Evolutionary conservation across 208 protist species (phyloP), one percentile per base, ranked within the genome.

Genomic region (Angomonas desouzai): DNA sequence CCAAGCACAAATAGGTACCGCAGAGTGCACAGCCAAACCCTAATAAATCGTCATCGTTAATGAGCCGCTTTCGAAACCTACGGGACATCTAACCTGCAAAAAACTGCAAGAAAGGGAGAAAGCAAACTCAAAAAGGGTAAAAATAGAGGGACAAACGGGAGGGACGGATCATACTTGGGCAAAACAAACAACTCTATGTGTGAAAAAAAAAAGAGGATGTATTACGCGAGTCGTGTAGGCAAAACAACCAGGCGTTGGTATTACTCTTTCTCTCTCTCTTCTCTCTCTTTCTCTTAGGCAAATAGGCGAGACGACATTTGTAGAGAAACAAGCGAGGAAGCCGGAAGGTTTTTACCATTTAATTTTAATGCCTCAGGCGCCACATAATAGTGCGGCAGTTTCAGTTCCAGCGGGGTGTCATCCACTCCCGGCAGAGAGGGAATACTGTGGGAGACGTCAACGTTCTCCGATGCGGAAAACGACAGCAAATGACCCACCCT

Each of bases 261-360:
- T 45, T 16, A 45, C 16, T 45, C 38, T 45, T 45, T 45, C 9
- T 45, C 16, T 25, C 38, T 48, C 20, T 9, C n/a, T n/a, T n/a
- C n/a, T n/a, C n/a, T n/a, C n/a, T n/a, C n/a, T n/a, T n/a, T n/a
- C n/a, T 43, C 30, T 78, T 74, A 94, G 10, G 84, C 70, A 69
- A 94, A 94, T 20, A 94, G 64, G 27, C 84, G 74, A 43, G 88
- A 91, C 0, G 80, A 84, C 61, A 94, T 76, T 38, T 81, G 83
- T 25, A 90, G 73, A 16, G 77, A 64, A 29, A 80, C 74, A 29
- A 66, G 65, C 43, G 75, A 72, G 20, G 58, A 71, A 9, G 60
- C 25, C 6, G 83, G 76, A 45, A 94, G 62, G 3, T 76, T 72
- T 18, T 74, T 62, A 2, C 74, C 81, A 49, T 94, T 94, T 4